Evolutionary conservation across 768 basidiomycete species (phyloP).

Genomic region (Tulasnella sp.): DNA sequence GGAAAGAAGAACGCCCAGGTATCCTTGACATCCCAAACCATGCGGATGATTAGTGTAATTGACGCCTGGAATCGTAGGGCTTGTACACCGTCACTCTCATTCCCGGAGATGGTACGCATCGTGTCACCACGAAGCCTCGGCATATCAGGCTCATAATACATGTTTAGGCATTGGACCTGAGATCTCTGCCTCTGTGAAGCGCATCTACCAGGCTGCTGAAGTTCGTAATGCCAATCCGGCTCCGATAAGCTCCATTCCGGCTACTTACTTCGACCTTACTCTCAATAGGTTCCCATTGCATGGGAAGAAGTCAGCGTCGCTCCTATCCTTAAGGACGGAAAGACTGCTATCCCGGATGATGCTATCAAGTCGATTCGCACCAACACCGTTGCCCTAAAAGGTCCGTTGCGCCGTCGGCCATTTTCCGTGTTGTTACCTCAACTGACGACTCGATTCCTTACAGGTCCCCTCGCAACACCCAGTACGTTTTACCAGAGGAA

Average conservation of each 20-base stretch:
- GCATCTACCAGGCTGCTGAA: constrained; percentile 87
- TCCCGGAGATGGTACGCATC: constrained; percentile 84
- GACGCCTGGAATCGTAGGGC: constrained; percentile 56
- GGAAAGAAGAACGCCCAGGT: constrained; percentile 88
- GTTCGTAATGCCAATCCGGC: constrained; percentile 48
- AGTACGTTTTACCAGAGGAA: constrained; percentile 58
- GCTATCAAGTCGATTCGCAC: constrained; percentile 92
- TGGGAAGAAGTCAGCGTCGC: constrained; percentile 99
- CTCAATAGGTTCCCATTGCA: constrained; percentile 84
- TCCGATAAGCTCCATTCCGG: background rate
- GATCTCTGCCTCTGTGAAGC: constrained; percentile 94
- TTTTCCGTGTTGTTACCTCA: background rate
- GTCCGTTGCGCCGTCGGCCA: constrained; percentile 48
- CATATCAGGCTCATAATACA: constrained; percentile 35
- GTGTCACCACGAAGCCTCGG: background rate
- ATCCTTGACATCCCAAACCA: constrained; percentile 44
- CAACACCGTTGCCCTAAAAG: constrained; percentile 98
- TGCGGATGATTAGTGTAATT: constrained; percentile 18
- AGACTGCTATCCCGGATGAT: constrained; percentile 92
- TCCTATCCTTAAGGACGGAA: constrained; percentile 90
- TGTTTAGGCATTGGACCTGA: constrained; percentile 93
- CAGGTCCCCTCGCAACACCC: constrained; percentile 94
- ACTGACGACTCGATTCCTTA: constrained; percentile 25
- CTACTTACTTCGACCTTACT: background rate
- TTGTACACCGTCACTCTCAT: constrained; percentile 97